Base-by-base conservation (phyloP, 352 stramenopile species). In the Phytophthora citrophthora region DNA sequence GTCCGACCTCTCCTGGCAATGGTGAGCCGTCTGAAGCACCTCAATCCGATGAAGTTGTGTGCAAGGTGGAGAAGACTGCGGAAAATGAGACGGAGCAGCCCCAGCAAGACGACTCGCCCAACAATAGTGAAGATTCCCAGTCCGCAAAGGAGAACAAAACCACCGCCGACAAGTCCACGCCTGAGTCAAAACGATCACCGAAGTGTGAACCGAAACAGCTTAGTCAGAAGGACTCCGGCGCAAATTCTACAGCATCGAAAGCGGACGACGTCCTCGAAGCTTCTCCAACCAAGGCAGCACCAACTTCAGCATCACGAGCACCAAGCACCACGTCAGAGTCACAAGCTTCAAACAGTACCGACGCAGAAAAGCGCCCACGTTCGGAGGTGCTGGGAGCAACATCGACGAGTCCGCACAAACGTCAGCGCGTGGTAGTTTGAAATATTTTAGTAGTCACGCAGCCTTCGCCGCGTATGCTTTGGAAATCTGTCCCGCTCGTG, bases 351-450 rank as follows among this genome's bases (percentile, higher is more conserved):
- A 64, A 54, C 23, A 68, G 58, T 20, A 44, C 45, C 7, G 61
- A 70, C 48, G 56, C 32, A 41, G 72, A 75, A 24, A 81, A 81
- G 46, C 69, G 66, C 23, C 39, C 72, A 52, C 72, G 41, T n/a
- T 52, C 72, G 0, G 69, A 78, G 6, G 54, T 64, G 29, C 24
- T 64, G 24, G 59, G 31, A 50, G 31, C 56, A 27, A 18, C 74
- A 34, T 70, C 66, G 11, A 64, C 68, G 56, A 79, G 74, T 72
- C 70, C 70, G 12, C 70, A 75, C 59, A 82, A 82, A 58, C 74
- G 74, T 45, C 74, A 79, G 40, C 74, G 74, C 50, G 43, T 82
- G 59, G 59, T 67, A 24, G 65, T 79, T 51, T 81, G 61, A 78
- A 61, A 51, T 57, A 62, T 44, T 55, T 66, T 71, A 61, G 54